phyloP scores from a whole-genome alignment of 371 early-diverging fungal genomes.

The Coemansia sp. region DNA sequence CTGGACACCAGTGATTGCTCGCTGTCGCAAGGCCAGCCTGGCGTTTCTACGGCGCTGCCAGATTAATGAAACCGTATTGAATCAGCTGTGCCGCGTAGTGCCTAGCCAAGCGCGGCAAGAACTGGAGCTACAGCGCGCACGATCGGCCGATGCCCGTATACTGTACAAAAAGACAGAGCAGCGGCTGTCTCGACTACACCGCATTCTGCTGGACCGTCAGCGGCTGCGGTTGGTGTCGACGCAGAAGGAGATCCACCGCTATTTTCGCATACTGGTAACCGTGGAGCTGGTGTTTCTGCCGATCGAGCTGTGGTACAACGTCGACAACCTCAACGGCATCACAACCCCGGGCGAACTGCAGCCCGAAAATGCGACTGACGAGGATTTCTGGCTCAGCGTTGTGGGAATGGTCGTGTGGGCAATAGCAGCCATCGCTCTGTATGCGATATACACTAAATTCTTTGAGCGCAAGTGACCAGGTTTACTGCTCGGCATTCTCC shows the following conservation, averaged over 20 bases:
- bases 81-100: constrained; percentile 27
- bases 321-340: constrained; percentile 44
- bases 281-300: constrained; percentile 41
- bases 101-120: constrained; percentile 1
- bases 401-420: constrained; percentile 41
- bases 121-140: constrained; percentile 11
- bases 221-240: constrained; percentile 29
- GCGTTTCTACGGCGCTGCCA: constrained; percentile 45
- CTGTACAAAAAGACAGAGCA: constrained; percentile 35
- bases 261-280: constrained; percentile 37
- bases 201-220: constrained; percentile 43
- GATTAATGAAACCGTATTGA: constrained; percentile 23
- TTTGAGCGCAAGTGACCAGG: constrained; percentile 30
- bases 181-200: constrained; percentile 40
- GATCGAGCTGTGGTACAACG: constrained; percentile 44
- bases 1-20: constrained; percentile 44
- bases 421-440: constrained; percentile 18
- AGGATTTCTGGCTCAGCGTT: constrained; percentile 40
- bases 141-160: constrained; percentile 5
- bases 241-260: constrained; percentile 32
- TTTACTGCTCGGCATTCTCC: constrained; percentile 1
- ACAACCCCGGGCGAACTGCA: constrained; percentile 40
- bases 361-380: constrained; percentile 12
- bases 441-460: constrained; percentile 30
- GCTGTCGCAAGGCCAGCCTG: constrained; percentile 42